Conservation (phyloP, 108 stramenopile species). For the Nitzschia palea region DNA sequence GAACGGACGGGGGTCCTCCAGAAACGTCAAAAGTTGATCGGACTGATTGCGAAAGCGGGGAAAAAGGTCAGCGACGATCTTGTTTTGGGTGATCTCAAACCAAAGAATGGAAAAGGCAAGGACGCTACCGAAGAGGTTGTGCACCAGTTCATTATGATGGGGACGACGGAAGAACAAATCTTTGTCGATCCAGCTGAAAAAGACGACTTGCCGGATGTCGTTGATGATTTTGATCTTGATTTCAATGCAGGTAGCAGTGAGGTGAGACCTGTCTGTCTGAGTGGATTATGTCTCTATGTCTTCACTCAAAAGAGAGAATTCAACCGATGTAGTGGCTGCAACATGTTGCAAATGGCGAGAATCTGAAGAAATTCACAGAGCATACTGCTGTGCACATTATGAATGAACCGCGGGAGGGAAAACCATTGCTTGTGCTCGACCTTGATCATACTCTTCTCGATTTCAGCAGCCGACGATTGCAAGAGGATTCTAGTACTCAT, state of each 20-base stretch:
- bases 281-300: background rate
- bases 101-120: conserved; percentile 45
- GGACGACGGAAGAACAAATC: conserved; percentile 91
- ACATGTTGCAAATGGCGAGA: conserved; percentile 84
- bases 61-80: conserved; percentile 61
- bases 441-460: conserved; percentile 95
- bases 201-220: conserved; percentile 81
- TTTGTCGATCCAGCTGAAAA: conserved; percentile 87
- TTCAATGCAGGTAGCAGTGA: conserved; percentile 56
- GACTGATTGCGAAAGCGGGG: conserved; percentile 50
- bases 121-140: conserved; percentile 17
- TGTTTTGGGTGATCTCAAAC: conserved; percentile 58
- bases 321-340: conserved; percentile 52
- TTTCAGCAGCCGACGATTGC: conserved; percentile 66
- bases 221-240: conserved; percentile 92
- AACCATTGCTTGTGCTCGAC: conserved; percentile 91
- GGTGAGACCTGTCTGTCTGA: background rate
- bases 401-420: conserved; percentile 76
- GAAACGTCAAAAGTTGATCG: conserved; percentile 92
- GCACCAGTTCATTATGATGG: conserved; percentile 92
- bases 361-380: conserved; percentile 86
- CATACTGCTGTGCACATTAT: conserved; percentile 86
- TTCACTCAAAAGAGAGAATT: conserved; percentile 5
- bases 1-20: conserved; percentile 74
- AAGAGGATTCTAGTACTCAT: conserved; percentile 34